A percentile compares a stretch with the other conserved stretches of the same genome.
These are phyloP conservation scores for Trametes sanguinea DNA, from an alignment of 768 basidiomycete species.

Conservation along the genomic window DNA sequence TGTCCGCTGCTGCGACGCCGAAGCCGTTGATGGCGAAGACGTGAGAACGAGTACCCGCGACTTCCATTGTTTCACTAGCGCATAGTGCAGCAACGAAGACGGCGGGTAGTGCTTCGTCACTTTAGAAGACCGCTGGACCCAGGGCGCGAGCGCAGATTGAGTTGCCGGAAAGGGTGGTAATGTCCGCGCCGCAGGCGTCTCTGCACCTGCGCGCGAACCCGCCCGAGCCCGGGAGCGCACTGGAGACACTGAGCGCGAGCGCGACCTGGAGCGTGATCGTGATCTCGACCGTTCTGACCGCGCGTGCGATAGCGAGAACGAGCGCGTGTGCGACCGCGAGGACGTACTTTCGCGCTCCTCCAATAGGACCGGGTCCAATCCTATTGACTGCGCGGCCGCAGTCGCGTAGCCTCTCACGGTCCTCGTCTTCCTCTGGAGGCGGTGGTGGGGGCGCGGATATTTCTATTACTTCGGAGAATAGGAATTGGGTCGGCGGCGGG, in stretches of 20 bases:
- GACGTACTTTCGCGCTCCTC: conserved; percentile 36
- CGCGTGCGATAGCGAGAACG: conserved; percentile 14
- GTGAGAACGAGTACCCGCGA: conserved; percentile 59
- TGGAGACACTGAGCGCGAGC: conserved; percentile 17
- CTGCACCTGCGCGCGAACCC: conserved; percentile 15
- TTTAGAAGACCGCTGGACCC: conserved; percentile 48
- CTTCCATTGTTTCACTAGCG: conserved; percentile 76
- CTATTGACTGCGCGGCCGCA: conserved; percentile 76
- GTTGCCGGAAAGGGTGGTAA: conserved; percentile 68
- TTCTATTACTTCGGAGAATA: conserved; percentile 74
- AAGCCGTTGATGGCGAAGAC: conserved; percentile 20
- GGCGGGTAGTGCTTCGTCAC: conserved; percentile 72
- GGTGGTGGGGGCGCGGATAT: conserved; percentile 48
- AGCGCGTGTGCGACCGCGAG: conserved; percentile 23
- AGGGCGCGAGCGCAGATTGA: conserved; percentile 49
- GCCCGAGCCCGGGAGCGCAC: conserved; percentile 17
- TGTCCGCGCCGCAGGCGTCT: conserved; percentile 16
- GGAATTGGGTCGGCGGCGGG: conserved; percentile 39
- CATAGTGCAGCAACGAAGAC: conserved; percentile 66
- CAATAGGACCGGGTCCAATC: conserved; percentile 57
- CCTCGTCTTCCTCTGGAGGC: conserved; percentile 58
- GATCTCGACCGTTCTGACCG: conserved; percentile 18
- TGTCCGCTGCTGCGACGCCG: conserved; percentile 1
- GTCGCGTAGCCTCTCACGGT: conserved; percentile 75
- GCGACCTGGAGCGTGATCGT: conserved; percentile 14